Percentiles rank a stretch among this genome's conserved stretches.
These are phyloP conservation scores for Serendipita sp. DNA, from an alignment of 768 basidiomycete genomes.

Conservation along the genomic window DNA sequence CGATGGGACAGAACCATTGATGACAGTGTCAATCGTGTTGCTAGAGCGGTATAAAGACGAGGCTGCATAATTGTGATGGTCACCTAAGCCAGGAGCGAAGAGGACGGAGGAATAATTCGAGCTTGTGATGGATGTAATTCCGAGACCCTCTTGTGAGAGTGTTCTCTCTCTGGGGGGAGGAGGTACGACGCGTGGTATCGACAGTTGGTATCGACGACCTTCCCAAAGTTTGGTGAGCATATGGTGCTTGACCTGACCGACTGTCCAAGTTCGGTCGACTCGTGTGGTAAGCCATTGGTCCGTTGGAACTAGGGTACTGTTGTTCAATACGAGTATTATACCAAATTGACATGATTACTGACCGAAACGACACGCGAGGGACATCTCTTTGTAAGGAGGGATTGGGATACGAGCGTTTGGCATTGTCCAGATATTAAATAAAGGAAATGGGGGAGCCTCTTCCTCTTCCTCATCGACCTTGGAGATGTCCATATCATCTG, in stretches of 20 bases:
- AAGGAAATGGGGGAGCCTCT: neutral
- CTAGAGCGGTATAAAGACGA: neutral
- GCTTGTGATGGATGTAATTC: neutral
- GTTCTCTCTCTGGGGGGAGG: neutral
- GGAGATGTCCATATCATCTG: neutral
- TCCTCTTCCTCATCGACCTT: neutral
- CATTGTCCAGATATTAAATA: conserved; percentile 2
- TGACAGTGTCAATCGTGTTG: neutral
- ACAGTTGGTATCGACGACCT: neutral
- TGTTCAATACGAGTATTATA: neutral
- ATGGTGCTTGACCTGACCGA: conserved; percentile 5
- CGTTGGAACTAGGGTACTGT: conserved; percentile 5
- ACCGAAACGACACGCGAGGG: conserved; percentile 4
- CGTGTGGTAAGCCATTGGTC: conserved; percentile 12
- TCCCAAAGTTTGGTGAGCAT: conserved; percentile 5
- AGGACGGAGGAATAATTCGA: conserved; percentile 2
- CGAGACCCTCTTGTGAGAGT: neutral
- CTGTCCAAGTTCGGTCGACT: conserved; percentile 10
- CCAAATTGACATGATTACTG: neutral
- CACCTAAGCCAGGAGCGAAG: neutral
- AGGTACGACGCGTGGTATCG: neutral
- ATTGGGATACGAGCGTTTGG: neutral
- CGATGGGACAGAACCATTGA: neutral
- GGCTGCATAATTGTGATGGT: neutral
- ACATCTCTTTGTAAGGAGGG: neutral